phyloP scores from a whole-genome alignment of 2,329 filamentous ascomycete species.

The Paracoccidioides lutzii region DNA sequence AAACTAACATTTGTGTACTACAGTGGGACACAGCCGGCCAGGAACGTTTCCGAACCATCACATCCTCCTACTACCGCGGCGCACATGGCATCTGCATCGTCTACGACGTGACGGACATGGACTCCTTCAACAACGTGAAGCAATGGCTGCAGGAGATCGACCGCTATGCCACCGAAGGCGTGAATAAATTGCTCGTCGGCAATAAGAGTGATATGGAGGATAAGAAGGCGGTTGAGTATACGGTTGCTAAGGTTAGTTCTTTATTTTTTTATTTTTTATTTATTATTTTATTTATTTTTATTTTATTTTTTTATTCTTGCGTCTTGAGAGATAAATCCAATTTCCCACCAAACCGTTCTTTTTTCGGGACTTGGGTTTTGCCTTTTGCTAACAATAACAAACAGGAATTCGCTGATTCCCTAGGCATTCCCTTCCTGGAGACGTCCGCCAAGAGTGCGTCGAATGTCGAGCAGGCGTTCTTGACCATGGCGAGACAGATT shows the following conservation, averaged over 20 bases:
- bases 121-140: constrained; percentile 99
- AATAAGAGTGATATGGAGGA: constrained; percentile 99
- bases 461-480: constrained; percentile 98
- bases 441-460: constrained; percentile 99
- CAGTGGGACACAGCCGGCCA: constrained; percentile 99
- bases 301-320: too few species aligned
- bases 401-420: constrained; percentile 95
- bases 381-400: constrained; percentile 3
- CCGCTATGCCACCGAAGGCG: constrained; percentile 95
- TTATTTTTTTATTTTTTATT: background rate
- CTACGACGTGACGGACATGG: constrained; percentile 99
- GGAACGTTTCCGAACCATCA: constrained; percentile 99
- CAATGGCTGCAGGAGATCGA: constrained; percentile 99
- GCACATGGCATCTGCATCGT: constrained; percentile 99
- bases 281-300: too few species aligned
- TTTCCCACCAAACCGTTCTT: too few species aligned
- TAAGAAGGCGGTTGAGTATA: constrained; percentile 99
- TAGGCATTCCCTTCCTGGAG: constrained; percentile 98
- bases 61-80: constrained; percentile 97
- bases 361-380: too few species aligned
- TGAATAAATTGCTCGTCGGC: constrained; percentile 97
- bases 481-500: constrained; percentile 99
- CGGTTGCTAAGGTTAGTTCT: constrained; percentile 82
- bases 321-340: too few species aligned
- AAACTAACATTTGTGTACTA: constrained; percentile 6